Evolutionary conservation across 352 stramenopile genomes (phyloP), one percentile per base, ranked within the genome.

Genomic region (Phytophthora citrophthora): DNA sequence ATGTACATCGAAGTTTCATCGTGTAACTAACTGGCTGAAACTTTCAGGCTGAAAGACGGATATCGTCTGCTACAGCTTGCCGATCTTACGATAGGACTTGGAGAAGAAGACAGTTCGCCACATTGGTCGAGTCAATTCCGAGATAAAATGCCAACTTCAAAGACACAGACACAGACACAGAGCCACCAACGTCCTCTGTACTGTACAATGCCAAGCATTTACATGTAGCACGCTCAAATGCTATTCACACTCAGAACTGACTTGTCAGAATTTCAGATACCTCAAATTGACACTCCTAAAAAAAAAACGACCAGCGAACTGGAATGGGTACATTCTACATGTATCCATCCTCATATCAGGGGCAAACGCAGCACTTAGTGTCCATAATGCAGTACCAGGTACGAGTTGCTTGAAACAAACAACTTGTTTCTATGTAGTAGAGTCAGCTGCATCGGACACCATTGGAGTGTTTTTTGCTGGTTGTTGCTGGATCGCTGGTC

Each of bases 71-170:
- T 38, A 13, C 44, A 43, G n/a, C 26, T 38, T 36, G 23, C 54
- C 62, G 54, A 70, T 61, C 54, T 60, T 55, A 65, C 54, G 62
- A 61, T 65, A 29, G 53, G 51, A 53, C 16, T 34, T 46, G 18
- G 24, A 55, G 59, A 55, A 55, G 59, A 55, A 54, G 48, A 61
- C 31, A 66, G 40, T 61, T 64, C 58, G 16, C 3, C 8, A 34
- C 47, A 44, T 26, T 39, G 43, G n/a, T 20, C 11, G 18, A 38
- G 20, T 38, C 47, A 65, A 51, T 57, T 29, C 26, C 26, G 26
- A 29, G 26, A 29, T 20, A 20, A 20, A 20, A 2, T 20, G 20
- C 1, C 20, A 20, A 7, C 32, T 13, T 39, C 32, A 39, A 39
- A 39, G 9, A 29, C 26, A 29, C 26, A 29, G 2, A 20, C n/a